phyloP scores from a whole-genome alignment of 2,329 filamentous ascomycete species.

The Fusarium nelsonii region DNA sequence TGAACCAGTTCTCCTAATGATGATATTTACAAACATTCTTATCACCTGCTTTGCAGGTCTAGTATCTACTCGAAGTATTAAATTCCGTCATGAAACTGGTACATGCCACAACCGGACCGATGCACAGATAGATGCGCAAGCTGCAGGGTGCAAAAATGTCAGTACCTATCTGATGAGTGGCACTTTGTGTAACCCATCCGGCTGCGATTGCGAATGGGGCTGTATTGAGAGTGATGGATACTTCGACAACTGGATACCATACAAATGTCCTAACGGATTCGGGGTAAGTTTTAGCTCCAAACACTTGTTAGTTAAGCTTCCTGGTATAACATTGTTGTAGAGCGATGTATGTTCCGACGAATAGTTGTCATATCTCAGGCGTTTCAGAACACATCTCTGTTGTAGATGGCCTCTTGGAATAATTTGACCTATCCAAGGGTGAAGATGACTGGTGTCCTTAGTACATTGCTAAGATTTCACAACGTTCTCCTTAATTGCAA shows the following conservation, averaged over 20 bases:
- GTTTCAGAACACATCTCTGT: neutral
- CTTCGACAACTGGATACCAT: neutral
- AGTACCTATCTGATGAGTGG: neutral
- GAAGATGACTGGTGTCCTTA: too few relatives aligned
- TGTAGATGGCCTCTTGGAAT: neutral
- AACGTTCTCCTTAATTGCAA: too few relatives aligned
- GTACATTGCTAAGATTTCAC: too few relatives aligned
- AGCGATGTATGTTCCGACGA: neutral
- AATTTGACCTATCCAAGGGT: too few relatives aligned
- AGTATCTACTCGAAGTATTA: neutral
- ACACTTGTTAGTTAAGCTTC: fast-evolving
- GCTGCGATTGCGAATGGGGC: conserved; percentile 8
- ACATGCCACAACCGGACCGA: neutral
- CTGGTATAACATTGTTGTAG: fast-evolving
- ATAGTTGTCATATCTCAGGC: too few relatives aligned
- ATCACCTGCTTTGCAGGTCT: neutral
- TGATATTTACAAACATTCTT: neutral
- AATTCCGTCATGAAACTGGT: neutral
- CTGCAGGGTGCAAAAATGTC: neutral
- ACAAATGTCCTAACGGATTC: conserved; percentile 4
- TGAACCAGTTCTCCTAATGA: neutral
- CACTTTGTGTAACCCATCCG: neutral
- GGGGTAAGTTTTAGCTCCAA: neutral
- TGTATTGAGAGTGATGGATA: conserved; percentile 9
- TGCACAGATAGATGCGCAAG: neutral